Conservation (phyloP, 2,329 filamentous ascomycete species). For the Rugonectria rugulosa region DNA sequence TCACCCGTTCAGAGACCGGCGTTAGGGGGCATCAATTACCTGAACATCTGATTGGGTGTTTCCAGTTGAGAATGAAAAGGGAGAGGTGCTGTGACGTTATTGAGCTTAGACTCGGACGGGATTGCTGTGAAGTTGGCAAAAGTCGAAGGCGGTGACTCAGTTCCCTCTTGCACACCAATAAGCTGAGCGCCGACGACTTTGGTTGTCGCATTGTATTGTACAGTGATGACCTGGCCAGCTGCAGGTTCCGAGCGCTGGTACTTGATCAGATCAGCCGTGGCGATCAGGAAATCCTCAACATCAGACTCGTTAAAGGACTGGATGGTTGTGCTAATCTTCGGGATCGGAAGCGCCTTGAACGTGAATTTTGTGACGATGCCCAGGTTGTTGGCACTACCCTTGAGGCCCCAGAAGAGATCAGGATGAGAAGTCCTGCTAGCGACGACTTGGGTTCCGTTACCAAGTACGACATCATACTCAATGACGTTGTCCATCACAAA, state of each 20-base stretch:
- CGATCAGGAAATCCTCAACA: slow-evolving; percentile 36
- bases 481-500: slow-evolving; percentile 40
- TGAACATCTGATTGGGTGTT: slow-evolving; percentile 46
- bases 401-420: slow-evolving; percentile 46
- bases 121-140: slow-evolving; percentile 18
- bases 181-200: slow-evolving; percentile 31
- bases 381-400: slow-evolving; percentile 46
- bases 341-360: slow-evolving; percentile 35
- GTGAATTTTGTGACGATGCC: slow-evolving; percentile 46
- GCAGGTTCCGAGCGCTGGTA: slow-evolving; percentile 35
- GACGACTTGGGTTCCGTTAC: slow-evolving; percentile 48
- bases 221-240: slow-evolving; percentile 43
- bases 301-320: slow-evolving; percentile 4
- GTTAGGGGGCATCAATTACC: too few relatives aligned
- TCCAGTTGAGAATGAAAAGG: slow-evolving; percentile 41
- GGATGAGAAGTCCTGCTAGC: slow-evolving; percentile 45
- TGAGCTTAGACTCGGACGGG: slow-evolving; percentile 1
- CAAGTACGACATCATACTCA: slow-evolving; percentile 53
- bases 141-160: slow-evolving; percentile 14
- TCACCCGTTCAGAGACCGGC: too few relatives aligned
- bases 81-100: slow-evolving; percentile 40
- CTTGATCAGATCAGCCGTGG: slow-evolving; percentile 35
- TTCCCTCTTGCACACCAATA: slow-evolving; percentile 44
- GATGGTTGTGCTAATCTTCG: slow-evolving; percentile 10
- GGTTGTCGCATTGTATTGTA: slow-evolving; percentile 40